phyloP scores from a whole-genome alignment of 2,329 filamentous ascomycete species.

The Colletotrichum zoysiae region DNA sequence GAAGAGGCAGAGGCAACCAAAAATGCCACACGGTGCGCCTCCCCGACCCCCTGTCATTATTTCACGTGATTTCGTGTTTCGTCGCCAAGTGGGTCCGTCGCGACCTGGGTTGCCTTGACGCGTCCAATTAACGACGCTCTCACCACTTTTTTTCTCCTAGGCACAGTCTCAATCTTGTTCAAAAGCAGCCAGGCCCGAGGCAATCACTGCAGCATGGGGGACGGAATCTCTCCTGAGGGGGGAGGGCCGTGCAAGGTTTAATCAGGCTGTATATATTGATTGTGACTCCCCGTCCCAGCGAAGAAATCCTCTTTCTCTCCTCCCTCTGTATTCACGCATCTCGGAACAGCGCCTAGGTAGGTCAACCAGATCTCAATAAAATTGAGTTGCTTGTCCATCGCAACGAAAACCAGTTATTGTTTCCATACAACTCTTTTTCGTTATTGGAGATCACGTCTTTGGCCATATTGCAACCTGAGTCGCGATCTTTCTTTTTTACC shows the following conservation, averaged over 20 bases:
- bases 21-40: background rate
- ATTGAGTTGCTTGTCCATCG: conserved; percentile 13
- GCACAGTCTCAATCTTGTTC: conserved; percentile 23
- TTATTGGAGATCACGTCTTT: background rate
- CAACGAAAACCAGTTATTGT: conserved; percentile 2
- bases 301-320: conserved; percentile 37
- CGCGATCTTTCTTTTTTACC: conserved; percentile 3
- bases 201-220: conserved; percentile 28
- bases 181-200: conserved; percentile 30
- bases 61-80: conserved; percentile 35
- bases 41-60: background rate
- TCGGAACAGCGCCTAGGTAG: conserved; percentile 50
- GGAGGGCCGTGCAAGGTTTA: conserved; percentile 38
- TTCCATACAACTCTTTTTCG: conserved; percentile 4
- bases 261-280: conserved; percentile 38
- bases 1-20: conserved; percentile 26
- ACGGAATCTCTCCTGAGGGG: conserved; percentile 7
- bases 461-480: background rate
- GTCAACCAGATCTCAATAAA: conserved; percentile 41
- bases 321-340: conserved; percentile 24
- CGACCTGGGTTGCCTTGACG: conserved; percentile 15
- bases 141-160: conserved; percentile 30
- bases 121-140: conserved; percentile 38
- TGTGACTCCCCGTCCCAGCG: conserved; percentile 35
- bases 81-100: background rate